A percentile compares a stretch with the other conserved stretches of the same genome.
Conservation (phyloP, 768 basidiomycete genomes). For the Coprinopsis sp. region DNA sequence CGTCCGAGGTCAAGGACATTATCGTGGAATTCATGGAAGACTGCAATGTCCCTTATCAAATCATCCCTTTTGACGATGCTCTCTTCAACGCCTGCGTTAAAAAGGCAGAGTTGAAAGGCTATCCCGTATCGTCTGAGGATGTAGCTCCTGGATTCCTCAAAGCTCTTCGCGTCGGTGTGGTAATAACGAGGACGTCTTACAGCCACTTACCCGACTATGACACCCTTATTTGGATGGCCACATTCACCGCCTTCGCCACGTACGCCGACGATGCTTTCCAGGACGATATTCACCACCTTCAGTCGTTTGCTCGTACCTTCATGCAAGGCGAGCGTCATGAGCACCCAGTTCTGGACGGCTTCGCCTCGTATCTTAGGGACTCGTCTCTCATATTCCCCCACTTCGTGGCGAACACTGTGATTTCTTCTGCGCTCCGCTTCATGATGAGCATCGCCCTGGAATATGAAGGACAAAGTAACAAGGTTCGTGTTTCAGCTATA, state of each 20-base stretch:
- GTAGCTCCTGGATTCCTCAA: background rate
- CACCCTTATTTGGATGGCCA: background rate
- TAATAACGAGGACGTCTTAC: background rate
- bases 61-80: background rate
- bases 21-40: background rate
- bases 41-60: background rate
- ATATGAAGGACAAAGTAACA: background rate
- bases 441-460: constrained; percentile 2
- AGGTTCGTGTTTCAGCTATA: background rate
- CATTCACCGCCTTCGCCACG: background rate
- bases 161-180: background rate
- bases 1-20: background rate
- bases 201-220: background rate
- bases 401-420: background rate
- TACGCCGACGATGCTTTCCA: constrained; percentile 2
- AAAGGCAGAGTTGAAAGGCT: background rate
- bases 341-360: background rate
- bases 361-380: background rate
- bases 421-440: background rate
- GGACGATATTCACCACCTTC: background rate
- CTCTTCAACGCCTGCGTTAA: background rate
- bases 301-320: background rate
- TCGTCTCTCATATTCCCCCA: background rate
- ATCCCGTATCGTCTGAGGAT: background rate
- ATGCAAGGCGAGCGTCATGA: background rate